These are phyloP conservation scores for Mortierella sp. DNA, from an alignment of 371 early-diverging fungal species.

Conservation along the genomic window DNA sequence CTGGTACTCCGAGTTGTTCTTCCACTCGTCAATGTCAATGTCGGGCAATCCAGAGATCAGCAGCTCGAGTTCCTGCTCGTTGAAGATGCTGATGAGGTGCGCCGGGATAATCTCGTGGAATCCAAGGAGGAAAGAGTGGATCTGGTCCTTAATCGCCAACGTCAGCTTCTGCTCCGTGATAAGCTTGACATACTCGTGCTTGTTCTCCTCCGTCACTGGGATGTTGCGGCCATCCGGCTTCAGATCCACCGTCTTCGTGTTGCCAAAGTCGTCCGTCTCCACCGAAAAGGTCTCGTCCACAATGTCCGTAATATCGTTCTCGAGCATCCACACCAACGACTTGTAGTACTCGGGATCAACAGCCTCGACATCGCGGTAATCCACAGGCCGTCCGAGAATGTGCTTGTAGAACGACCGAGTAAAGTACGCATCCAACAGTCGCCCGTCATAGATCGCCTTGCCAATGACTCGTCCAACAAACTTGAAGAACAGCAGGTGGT, in stretches of 20 bases:
- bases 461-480: slow-evolving; percentile 99
- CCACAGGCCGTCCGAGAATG: slow-evolving; percentile 90
- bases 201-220: slow-evolving; percentile 96
- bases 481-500: slow-evolving; percentile 98
- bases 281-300: slow-evolving; percentile 93
- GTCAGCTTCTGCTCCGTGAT: slow-evolving; percentile 88
- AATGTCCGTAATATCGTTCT: slow-evolving; percentile 87
- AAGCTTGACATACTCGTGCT: slow-evolving; percentile 94
- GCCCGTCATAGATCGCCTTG: slow-evolving; percentile 96
- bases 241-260: slow-evolving; percentile 90
- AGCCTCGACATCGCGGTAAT: slow-evolving; percentile 94
- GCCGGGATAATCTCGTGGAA: slow-evolving; percentile 97
- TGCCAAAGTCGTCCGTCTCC: slow-evolving; percentile 96
- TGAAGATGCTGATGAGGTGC: slow-evolving; percentile 95
- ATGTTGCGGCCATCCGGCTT: slow-evolving; percentile 93
- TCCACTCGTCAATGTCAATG: slow-evolving; percentile 99
- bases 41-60: slow-evolving; percentile 99
- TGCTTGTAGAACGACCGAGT: slow-evolving; percentile 97
- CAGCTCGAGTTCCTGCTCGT: slow-evolving; percentile 98
- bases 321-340: slow-evolving; percentile 94
- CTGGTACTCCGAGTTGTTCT: slow-evolving; percentile 98
- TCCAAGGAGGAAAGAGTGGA: slow-evolving; percentile 93
- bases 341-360: slow-evolving; percentile 96
- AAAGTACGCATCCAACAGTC: slow-evolving; percentile 97
- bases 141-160: slow-evolving; percentile 94